These are phyloP conservation scores for Lactuca sativa DNA, from an alignment of 129 eudicot species.

Conservation along the genomic window DNA sequence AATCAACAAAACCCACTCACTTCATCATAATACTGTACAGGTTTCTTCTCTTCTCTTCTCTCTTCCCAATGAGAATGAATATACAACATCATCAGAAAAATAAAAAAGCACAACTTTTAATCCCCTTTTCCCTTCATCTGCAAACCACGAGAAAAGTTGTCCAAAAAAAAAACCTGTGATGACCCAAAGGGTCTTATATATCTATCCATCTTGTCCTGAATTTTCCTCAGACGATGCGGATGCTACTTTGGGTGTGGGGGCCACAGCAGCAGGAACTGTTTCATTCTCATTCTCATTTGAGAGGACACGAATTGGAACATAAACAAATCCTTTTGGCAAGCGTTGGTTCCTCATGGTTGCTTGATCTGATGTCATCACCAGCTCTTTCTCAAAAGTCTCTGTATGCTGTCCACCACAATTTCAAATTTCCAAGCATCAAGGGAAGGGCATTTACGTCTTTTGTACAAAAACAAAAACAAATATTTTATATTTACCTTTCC, in stretches of 20 bases:
- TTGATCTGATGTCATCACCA: conserved; percentile 94
- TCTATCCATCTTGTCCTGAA: conserved; percentile 48
- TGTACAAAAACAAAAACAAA: too few relatives aligned
- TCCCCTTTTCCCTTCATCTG: background rate
- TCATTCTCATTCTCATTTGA: conserved; percentile 63
- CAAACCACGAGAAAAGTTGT: conserved; percentile 12
- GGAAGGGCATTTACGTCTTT: background rate
- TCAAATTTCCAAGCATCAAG: too few relatives aligned
- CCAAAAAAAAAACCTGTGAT: conserved; percentile 20
- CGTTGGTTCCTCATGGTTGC: conserved; percentile 91
- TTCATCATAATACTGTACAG: conserved; percentile 30
- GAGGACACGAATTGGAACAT: conserved; percentile 77
- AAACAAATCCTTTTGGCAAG: conserved; percentile 87
- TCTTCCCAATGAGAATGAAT: conserved; percentile 25
- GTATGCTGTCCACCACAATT: conserved; percentile 41
- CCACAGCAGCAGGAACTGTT: conserved; percentile 37
- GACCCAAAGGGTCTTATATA: background rate
- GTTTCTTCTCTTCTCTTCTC: conserved; percentile 21
- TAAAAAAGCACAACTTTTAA: background rate
- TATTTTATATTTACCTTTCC: conserved; percentile 46
- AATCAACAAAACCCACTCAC: conserved; percentile 26
- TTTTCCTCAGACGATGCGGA: conserved; percentile 39
- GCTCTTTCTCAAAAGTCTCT: conserved; percentile 80
- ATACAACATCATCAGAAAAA: conserved; percentile 31
- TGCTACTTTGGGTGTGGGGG: background rate